Base-by-base conservation (phyloP, 495 filamentous ascomycete species). In the Penicillium cataractarum region DNA sequence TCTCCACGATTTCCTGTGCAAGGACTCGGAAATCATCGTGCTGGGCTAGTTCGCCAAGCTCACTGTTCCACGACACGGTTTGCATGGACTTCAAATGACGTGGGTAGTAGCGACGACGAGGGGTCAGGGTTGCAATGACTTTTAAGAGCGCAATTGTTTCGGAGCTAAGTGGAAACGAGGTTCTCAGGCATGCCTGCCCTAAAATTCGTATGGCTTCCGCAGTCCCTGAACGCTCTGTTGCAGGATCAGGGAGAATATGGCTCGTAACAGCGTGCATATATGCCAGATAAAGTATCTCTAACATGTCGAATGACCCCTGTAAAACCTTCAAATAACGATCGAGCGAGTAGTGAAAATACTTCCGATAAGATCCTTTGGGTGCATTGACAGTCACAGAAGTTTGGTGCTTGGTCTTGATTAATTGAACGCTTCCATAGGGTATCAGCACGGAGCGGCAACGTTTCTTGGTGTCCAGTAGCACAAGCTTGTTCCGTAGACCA, bases 241-340 rank as follows among this genome's bases (percentile, higher is more conserved):
- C 67, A 3, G 76, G 72, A 62, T 90, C 88, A 0, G 82, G 76
- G 5, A 89, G 69, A 46, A 78, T 80, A 62, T 76, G 78, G 3
- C 82, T 78, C 0, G 86, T 89, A 1, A 85, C 31, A 0, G 86
- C 86, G 58, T 88, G 86, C 4, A 89, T 74, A 60, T 83, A 84
- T 24, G 75, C 79, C 39, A 81, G 62, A 61, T 76, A 80, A 0
- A 89, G 65, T 54, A 75, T 80, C 68, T 78, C 82, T 13, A 78
- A 69, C 8, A 87, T 63, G 21, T 76, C 80, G 3, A 78, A 76
- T 63, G 78, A 78, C 26, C 80, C 77, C 2, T 72, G 55, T n/a
- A 87, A 68, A 21, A 76, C 66, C 0, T 81, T 76, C 12, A 87
- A 74, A 42, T 71, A 62, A 4, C 54, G 37, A 62, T 89, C 82